Conservation (phyloP, 2,329 filamentous ascomycete genomes). For the Furcasterigmium furcatum region DNA sequence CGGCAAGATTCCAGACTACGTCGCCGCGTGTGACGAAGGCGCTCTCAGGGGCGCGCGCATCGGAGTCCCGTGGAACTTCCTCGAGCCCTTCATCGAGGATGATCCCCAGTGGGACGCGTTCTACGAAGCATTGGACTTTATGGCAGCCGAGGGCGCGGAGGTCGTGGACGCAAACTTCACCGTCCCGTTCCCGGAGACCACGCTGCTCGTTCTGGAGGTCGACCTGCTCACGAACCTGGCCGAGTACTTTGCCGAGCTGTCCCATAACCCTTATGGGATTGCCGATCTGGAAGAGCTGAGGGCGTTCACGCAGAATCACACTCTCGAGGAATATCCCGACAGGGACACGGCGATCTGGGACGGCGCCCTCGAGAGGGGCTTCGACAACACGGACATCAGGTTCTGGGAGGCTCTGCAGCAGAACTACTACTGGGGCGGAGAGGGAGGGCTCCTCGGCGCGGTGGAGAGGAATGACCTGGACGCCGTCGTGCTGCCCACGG, state of each 20-base stretch:
- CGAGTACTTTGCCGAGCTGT: slow-evolving; percentile 53
- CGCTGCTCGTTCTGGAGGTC: slow-evolving; percentile 36
- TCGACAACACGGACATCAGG: slow-evolving; percentile 50
- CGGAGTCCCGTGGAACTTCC: slow-evolving; percentile 58
- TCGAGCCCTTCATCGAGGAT: too few relatives aligned
- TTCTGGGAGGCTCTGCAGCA: slow-evolving; percentile 57
- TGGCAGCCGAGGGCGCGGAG: slow-evolving; percentile 52
- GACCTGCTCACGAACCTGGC: slow-evolving; percentile 47
- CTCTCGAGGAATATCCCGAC: slow-evolving; percentile 55
- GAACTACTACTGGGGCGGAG: too few relatives aligned
- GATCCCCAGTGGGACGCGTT: slow-evolving; percentile 55
- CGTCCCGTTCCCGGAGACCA: slow-evolving; percentile 9
- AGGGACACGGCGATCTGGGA: slow-evolving; percentile 60
- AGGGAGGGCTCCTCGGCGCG: slow-evolving; percentile 59
- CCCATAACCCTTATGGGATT: slow-evolving; percentile 53
- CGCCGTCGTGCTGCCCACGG: slow-evolving; percentile 57
- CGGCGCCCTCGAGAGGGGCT: slow-evolving; percentile 43
- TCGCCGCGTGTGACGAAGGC: slow-evolving; percentile 39
- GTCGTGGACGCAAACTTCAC: slow-evolving; percentile 54
- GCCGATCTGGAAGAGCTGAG: slow-evolving; percentile 46
- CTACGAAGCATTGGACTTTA: slow-evolving; percentile 42
- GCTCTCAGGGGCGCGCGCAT: slow-evolving; percentile 56
- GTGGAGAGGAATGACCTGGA: slow-evolving; percentile 51
- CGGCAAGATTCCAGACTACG: not conserved
- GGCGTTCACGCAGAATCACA: slow-evolving; percentile 50